Base-by-base conservation (phyloP, 176 grass and related monocot genomes). In the Juncus effusus region DNA sequence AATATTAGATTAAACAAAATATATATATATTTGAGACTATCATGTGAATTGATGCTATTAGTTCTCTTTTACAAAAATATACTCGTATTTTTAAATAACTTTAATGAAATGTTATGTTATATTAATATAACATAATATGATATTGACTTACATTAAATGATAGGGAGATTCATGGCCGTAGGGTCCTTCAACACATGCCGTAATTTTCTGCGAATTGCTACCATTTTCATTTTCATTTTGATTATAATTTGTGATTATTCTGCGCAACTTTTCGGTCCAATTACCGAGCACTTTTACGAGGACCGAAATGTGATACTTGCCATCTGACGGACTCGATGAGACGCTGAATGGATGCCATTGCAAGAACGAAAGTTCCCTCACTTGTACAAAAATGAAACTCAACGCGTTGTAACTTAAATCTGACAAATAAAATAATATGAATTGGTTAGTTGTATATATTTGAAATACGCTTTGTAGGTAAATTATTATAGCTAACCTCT, bases 321-420 rank as follows among this genome's bases (percentile, higher is more conserved):
- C 93, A 80, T 97, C 88, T 77, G 92, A 82, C 9, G 93, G 93
- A 55, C 93, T 97, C 12, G 93, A 97, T 49, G 93, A 97, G 14
- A 97, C 93, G 13, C 93, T 97, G 51, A 97, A 97, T 1, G 93
- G 93, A 83, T 97, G 93, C 93, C 93, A 97, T 45, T 97, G 88
- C 62, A 89, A 73, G 77, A 81, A 89, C 2, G 93, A 92, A 59
- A 97, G 52, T 62, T 92, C 93, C 0, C 88, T 77, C 62, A 84
- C 93, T 86, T 97, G 93, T 54, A 97, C 69, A 63, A 97, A 97
- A 56, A 92, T 80, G 77, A 97, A 97, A 58, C 93, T 92, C 47
- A 97, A 82, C 42, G 93, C 88, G 58, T 89, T 97, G 70, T 97
- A 97, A 4, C 72, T 65, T 55, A 97, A 85, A 80, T 73, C 93